Base-by-base conservation (phyloP, 768 basidiomycete species). In the Rhodotorula diobovata region DNA sequence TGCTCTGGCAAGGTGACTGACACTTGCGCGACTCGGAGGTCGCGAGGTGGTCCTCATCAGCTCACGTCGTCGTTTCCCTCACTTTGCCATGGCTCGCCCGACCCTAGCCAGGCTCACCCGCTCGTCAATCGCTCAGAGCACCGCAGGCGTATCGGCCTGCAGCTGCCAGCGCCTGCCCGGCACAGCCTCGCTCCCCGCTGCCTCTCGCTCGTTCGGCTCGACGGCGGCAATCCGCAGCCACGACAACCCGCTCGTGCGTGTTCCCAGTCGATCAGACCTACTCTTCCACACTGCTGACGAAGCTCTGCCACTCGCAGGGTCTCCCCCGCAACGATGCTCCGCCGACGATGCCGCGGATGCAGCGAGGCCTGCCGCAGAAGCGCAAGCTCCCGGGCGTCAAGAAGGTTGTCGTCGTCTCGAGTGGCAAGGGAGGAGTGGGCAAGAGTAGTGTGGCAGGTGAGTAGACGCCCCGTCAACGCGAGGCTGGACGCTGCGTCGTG, bases 361-460 rank as follows among this genome's bases (percentile, higher is more conserved):
- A 77, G 62, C 76, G 81, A 57, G 81, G 81, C 0, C 77, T 80
- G 15, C 80, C 81, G 7, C 76, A 79, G 30, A 84, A 84, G 70
- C 78, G 81, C 2, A 74, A 73, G 20, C 83, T 81, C 46, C 81
- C 82, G 60, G 80, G 95, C 75, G 93, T 93, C 14, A 87, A 88
- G 75, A 87, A 87, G 71, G 87, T 94, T 25, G 78, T 97, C 9
- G 89, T 86, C 4, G 91, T 97, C 0, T 90, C 93, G 15, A 91
- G 90, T 73, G 94, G 93, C 10, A 97, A 97, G 78, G 95, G 95
- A 35, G 94, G 94, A 4, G 94, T 96, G 28, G 94, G 94, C 28
- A 98, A 96, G 81, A 93, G 91, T 71, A 97, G 93, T 0, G 83
- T 97, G 43, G 91, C 93, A 66, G 89, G 93, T 93, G 71, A 50